Percentiles rank a stretch among this genome's conserved stretches.
Conservation (phyloP, 495 filamentous ascomycete genomes). For the Xylaria nigripes region DNA sequence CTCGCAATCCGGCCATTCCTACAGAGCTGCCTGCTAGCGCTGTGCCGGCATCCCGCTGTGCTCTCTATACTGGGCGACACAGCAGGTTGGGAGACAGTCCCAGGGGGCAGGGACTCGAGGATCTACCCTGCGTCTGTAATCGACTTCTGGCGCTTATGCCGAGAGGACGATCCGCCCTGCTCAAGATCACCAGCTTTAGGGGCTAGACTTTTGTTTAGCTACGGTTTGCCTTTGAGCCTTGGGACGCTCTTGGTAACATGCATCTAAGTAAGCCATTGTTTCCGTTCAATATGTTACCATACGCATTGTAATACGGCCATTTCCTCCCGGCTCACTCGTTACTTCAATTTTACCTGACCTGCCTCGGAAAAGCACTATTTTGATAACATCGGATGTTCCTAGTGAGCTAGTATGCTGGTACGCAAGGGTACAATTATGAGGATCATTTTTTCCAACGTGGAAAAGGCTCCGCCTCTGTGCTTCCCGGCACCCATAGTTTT, state of each 20-base stretch:
- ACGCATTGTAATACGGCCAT: neutral
- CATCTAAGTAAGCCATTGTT: neutral
- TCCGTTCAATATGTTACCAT: neutral
- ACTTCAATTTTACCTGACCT: neutral
- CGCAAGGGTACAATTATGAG: neutral
- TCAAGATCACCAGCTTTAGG: neutral
- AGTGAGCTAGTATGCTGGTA: neutral
- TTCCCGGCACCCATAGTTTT: slow-evolving; percentile 25
- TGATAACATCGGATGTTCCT: slow-evolving; percentile 2
- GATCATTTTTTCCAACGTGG: slow-evolving; percentile 12
- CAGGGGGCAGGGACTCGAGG: slow-evolving; percentile 26
- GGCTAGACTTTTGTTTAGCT: neutral
- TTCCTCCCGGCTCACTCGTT: neutral
- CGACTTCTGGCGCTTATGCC: neutral
- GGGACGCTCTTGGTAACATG: neutral
- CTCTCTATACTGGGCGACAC: slow-evolving; percentile 20
- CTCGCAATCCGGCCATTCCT: slow-evolving; percentile 12
- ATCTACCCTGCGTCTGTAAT: slow-evolving; percentile 6
- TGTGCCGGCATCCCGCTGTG: slow-evolving; percentile 19
- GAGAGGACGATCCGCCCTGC: neutral
- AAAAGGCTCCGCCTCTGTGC: slow-evolving; percentile 22
- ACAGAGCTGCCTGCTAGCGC: neutral
- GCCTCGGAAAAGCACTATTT: neutral
- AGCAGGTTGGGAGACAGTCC: slow-evolving; percentile 16
- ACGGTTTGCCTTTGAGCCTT: neutral